Conservation (phyloP, 306 rosid species). For the Dalbergia oliveri region DNA sequence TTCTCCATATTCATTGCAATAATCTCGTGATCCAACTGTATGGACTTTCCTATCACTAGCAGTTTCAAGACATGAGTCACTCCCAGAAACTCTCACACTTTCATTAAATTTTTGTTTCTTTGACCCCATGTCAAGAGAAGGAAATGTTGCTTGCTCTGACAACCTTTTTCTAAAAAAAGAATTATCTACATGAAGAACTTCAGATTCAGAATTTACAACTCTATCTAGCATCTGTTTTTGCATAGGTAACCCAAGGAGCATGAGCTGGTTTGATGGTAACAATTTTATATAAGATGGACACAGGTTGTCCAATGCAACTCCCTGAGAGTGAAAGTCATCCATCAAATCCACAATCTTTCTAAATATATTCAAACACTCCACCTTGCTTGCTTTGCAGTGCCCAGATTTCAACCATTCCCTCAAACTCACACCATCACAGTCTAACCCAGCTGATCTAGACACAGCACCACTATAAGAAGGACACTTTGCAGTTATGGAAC, state of each 20-base stretch:
- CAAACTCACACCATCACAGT: conserved; percentile 66
- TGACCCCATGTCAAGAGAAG: conserved; percentile 53
- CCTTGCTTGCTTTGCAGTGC: conserved; percentile 62
- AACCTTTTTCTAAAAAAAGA: conserved; percentile 61
- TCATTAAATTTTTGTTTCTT: conserved; percentile 70
- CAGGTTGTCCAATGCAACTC: conserved; percentile 70
- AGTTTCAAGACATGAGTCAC: conserved; percentile 50
- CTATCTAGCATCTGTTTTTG: conserved; percentile 52
- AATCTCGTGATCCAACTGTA: conserved; percentile 50
- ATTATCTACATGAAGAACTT: conserved; percentile 52
- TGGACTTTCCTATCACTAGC: conserved; percentile 52
- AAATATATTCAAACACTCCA: conserved; percentile 69
- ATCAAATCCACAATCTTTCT: conserved; percentile 81
- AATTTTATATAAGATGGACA: conserved; percentile 79
- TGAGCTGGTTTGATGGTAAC: conserved; percentile 65
- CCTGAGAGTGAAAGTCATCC: conserved; percentile 68
- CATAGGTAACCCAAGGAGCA: conserved; percentile 65
- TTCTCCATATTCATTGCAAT: conserved; percentile 51
- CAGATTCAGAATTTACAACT: conserved; percentile 59
- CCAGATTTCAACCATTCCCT: conserved; percentile 83
- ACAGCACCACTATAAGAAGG: conserved; percentile 46
- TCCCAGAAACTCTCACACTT: conserved; percentile 50
- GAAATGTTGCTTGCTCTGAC: conserved; percentile 57
- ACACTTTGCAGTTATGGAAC: conserved; percentile 53
- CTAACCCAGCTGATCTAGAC: conserved; percentile 53